These are phyloP conservation scores for Daldinia decipiens DNA, from an alignment of 495 filamentous ascomycete genomes.

Conservation along the genomic window DNA sequence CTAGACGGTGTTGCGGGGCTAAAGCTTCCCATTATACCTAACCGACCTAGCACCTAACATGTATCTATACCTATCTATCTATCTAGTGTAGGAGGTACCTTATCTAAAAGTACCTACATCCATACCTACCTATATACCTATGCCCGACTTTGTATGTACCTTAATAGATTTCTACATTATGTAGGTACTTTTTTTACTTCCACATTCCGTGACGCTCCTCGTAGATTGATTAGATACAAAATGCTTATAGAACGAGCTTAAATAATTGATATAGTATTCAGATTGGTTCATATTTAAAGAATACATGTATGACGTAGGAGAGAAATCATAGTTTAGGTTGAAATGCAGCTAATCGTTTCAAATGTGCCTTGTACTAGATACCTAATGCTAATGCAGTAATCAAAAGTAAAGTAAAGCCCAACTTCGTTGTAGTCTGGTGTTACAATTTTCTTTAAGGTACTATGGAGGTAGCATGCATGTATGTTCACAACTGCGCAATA, in stretches of 20 bases:
- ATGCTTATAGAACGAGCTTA: neutral
- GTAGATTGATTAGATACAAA: neutral
- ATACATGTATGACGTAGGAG: neutral
- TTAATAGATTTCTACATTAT: neutral
- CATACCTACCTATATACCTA: too few species aligned
- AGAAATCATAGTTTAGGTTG: neutral
- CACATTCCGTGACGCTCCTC: neutral
- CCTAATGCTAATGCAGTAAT: neutral
- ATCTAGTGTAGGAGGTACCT: neutral
- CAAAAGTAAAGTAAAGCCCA: neutral
- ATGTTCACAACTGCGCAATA: neutral
- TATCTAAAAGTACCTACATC: too few species aligned
- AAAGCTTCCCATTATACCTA: slow-evolving; percentile 4
- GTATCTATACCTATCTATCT: neutral
- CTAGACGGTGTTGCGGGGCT: slow-evolving; percentile 1
- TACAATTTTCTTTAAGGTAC: slow-evolving; percentile 2
- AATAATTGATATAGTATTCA: neutral
- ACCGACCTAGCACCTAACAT: neutral
- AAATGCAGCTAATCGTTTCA: slow-evolving; percentile 3
- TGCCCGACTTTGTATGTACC: too few species aligned
- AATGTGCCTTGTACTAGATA: neutral
- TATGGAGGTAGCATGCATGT: neutral
- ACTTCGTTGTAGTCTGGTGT: neutral
- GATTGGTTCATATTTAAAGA: neutral
- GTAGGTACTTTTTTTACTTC: neutral